Conservation (phyloP, 2,329 filamentous ascomycete species). For the Colletotrichum costaricense region DNA sequence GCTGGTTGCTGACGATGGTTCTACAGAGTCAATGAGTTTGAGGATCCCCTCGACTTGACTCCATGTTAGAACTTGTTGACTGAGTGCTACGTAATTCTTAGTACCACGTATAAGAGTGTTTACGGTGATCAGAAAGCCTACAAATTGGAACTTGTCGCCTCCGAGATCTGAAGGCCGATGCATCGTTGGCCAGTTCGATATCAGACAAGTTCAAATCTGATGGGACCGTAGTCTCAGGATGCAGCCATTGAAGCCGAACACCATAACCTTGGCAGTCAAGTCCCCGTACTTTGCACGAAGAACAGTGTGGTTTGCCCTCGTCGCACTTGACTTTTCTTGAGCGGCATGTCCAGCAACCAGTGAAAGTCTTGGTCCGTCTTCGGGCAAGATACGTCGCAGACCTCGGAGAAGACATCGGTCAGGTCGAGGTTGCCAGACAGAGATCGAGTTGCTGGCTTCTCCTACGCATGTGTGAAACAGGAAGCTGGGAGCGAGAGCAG, state of each 20-base stretch:
- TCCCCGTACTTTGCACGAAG: slow-evolving; percentile 42
- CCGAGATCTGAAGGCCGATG: too few species aligned
- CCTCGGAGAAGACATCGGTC: neutral
- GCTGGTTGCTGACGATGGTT: too few species aligned
- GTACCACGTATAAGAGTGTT: neutral
- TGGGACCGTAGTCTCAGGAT: slow-evolving; percentile 12
- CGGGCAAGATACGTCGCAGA: neutral
- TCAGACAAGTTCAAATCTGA: neutral
- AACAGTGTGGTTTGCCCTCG: slow-evolving; percentile 45
- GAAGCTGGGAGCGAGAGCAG: neutral
- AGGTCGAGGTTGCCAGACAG: neutral
- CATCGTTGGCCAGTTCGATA: neutral
- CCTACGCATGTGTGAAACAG: neutral
- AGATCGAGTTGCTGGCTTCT: neutral
- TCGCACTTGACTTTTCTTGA: slow-evolving; percentile 48
- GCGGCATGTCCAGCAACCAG: slow-evolving; percentile 50
- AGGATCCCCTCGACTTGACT: neutral
- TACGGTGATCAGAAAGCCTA: neutral
- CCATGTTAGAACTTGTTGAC: neutral
- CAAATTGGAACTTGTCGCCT: neutral
- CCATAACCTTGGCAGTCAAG: slow-evolving; percentile 46
- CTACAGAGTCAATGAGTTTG: neutral
- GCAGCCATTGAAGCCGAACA: slow-evolving; percentile 44
- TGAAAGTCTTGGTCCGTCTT: slow-evolving; percentile 43
- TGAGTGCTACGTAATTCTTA: neutral